These are phyloP conservation scores for Aegle marmelos DNA, from an alignment of 345 rosid genomes.

Conservation along the genomic window DNA sequence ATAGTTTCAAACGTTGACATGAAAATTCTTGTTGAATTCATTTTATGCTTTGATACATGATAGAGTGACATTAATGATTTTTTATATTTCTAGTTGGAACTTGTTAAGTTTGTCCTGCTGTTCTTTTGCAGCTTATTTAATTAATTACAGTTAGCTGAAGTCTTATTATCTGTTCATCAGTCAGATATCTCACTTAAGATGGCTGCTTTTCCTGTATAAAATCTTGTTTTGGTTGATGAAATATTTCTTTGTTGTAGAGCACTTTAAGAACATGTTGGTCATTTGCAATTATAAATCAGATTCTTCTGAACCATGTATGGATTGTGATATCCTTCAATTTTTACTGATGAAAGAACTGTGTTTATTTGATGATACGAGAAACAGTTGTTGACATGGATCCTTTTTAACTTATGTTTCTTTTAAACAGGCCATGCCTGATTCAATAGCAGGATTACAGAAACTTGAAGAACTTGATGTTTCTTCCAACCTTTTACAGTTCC, in stretches of 20 bases:
- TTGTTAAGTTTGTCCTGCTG: not conserved
- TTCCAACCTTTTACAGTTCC: conserved; percentile 51
- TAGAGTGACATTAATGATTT: not conserved
- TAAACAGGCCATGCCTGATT: conserved; percentile 80
- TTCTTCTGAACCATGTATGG: not conserved
- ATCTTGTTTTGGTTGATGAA: not conserved
- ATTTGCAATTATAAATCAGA: not conserved
- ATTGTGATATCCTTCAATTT: not conserved
- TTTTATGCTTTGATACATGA: not conserved
- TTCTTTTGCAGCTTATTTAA: not conserved
- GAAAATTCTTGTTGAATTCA: not conserved
- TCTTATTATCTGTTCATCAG: not conserved
- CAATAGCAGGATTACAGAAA: conserved; percentile 64
- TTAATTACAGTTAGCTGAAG: not conserved
- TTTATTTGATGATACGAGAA: not conserved
- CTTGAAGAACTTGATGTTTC: conserved; percentile 75
- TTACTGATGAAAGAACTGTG: not conserved
- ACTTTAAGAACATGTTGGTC: not conserved
- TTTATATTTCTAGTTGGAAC: not conserved
- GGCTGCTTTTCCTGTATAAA: not conserved
- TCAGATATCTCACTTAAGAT: not conserved
- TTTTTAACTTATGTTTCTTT: not conserved
- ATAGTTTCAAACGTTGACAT: not conserved
- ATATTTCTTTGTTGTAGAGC: not conserved
- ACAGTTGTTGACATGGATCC: not conserved